Conservation (phyloP, 2,329 filamentous ascomycete genomes). For the Dothistroma pini region DNA sequence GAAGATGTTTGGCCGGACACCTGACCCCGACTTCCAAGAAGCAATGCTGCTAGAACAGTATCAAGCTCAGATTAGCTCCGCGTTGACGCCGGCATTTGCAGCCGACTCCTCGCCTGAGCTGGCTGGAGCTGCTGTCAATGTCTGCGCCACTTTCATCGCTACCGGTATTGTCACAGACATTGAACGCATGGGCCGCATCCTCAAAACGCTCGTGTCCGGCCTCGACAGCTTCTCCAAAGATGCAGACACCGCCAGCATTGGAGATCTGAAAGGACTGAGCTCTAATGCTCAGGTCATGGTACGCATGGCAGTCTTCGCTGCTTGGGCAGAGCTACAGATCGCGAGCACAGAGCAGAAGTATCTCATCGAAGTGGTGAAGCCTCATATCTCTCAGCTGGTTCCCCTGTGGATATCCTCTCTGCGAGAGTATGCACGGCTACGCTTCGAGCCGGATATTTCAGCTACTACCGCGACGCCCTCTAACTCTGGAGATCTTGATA, state of each 20-base stretch:
- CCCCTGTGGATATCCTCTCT: constrained; percentile 92
- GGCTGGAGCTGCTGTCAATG: constrained; percentile 92
- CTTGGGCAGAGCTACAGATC: constrained; percentile 95
- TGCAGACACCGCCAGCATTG: constrained; percentile 77
- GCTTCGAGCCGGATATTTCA: constrained; percentile 96
- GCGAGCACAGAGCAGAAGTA: constrained; percentile 91
- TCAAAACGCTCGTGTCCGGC: constrained; percentile 86
- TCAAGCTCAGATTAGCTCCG: constrained; percentile 96
- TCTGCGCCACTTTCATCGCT: constrained; percentile 96
- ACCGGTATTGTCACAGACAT: constrained; percentile 97
- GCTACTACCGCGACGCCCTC: constrained; percentile 72
- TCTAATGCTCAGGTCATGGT: constrained; percentile 98
- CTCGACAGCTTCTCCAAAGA: constrained; percentile 86
- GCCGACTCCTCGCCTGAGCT: constrained; percentile 93
- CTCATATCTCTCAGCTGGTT: constrained; percentile 84
- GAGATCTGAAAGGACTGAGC: constrained; percentile 86
- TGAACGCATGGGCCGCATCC: constrained; percentile 96
- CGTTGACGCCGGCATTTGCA: constrained; percentile 92
- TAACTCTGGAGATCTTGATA: constrained; percentile 76
- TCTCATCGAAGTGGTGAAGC: constrained; percentile 79
- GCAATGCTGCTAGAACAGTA: constrained; percentile 96
- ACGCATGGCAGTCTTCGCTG: constrained; percentile 93
- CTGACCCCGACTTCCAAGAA: constrained; percentile 97
- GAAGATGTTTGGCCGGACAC: constrained; percentile 92
- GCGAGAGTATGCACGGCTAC: constrained; percentile 84